Percentiles rank a stretch among this genome's conserved stretches.
phyloP scores from a whole-genome alignment of 2,329 filamentous ascomycete genomes.

The Cucurbitaria berberidis region DNA sequence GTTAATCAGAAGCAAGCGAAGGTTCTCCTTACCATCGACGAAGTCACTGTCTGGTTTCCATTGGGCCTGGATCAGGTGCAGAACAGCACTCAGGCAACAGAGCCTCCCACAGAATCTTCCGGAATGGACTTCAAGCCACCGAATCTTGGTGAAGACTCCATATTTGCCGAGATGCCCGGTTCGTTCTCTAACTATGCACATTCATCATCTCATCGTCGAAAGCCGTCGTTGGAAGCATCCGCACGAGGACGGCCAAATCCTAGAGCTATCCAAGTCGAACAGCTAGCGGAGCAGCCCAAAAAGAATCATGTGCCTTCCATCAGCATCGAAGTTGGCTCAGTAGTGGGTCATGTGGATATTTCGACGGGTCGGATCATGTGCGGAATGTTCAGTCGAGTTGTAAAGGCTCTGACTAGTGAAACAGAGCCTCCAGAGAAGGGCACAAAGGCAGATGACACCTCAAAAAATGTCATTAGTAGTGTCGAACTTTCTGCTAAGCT shows the following conservation, averaged over 20 bases:
- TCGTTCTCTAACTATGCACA: constrained; percentile 57
- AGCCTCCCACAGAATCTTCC: constrained; percentile 18
- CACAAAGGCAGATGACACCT: not conserved
- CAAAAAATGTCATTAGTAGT: constrained; percentile 5
- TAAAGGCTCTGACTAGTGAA: constrained; percentile 27
- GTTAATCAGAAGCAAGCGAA: constrained; percentile 33
- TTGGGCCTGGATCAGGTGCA: constrained; percentile 31
- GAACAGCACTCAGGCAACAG: constrained; percentile 1
- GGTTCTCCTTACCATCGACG: constrained; percentile 45
- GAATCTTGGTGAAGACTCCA: constrained; percentile 44
- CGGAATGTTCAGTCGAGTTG: constrained; percentile 34
- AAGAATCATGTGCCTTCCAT: constrained; percentile 22
- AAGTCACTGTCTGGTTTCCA: constrained; percentile 48
- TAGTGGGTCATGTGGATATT: constrained; percentile 44
- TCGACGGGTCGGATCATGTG: constrained; percentile 45
- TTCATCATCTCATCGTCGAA: constrained; percentile 42
- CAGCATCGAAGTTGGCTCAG: constrained; percentile 42
- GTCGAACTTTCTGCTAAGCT: constrained; percentile 35
- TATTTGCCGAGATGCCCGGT: constrained; percentile 53
- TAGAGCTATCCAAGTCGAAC: constrained; percentile 11
- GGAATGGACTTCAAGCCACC: constrained; percentile 33
- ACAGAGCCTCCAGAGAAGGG: constrained; percentile 1
- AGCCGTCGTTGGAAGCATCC: constrained; percentile 30
- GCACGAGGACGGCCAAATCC: constrained; percentile 21
- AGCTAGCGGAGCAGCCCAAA: constrained; percentile 8